Conservation (phyloP, 306 rosid species). For the Carpinus fangiana region DNA sequence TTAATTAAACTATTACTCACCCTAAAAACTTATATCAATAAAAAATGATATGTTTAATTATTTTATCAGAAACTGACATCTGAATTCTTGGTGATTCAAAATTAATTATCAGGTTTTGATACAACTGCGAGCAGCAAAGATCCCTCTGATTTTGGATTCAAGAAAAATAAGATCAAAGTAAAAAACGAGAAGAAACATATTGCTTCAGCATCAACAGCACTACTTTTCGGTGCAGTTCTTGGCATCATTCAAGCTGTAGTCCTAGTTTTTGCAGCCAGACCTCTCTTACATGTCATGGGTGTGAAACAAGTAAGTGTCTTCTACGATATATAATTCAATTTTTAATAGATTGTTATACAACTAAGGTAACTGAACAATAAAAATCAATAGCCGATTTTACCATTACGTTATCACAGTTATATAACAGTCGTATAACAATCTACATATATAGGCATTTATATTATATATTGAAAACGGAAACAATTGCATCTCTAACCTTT, state of each 20-base stretch:
- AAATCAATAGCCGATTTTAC: no score
- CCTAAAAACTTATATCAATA: no score
- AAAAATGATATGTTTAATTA: not conserved
- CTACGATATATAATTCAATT: not conserved
- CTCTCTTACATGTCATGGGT: constrained; percentile 81
- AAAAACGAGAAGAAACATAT: constrained; percentile 52
- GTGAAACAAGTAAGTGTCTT: constrained; percentile 63
- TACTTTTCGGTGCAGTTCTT: constrained; percentile 73
- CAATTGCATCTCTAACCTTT: not conserved
- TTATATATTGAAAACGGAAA: not conserved
- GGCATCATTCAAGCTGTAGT: constrained; percentile 78
- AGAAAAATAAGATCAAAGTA: constrained; percentile 33
- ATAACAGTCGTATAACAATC: no score
- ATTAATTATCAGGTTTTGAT: constrained; percentile 36
- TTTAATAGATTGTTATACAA: not conserved
- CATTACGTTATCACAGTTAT: no score
- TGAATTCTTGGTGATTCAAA: constrained; percentile 1
- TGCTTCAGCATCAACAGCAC: constrained; percentile 95
- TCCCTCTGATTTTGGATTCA: constrained; percentile 18
- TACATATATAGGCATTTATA: no score
- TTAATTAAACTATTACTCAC: no score
- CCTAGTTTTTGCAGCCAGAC: constrained; percentile 67
- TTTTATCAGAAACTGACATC: not conserved
- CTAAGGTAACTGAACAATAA: no score
- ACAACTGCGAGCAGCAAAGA: constrained; percentile 23